A percentile compares a stretch with the other conserved stretches of the same genome.
Conservation (phyloP, 371 early-diverging fungal species). For the Basidiobolus meristosporus region DNA sequence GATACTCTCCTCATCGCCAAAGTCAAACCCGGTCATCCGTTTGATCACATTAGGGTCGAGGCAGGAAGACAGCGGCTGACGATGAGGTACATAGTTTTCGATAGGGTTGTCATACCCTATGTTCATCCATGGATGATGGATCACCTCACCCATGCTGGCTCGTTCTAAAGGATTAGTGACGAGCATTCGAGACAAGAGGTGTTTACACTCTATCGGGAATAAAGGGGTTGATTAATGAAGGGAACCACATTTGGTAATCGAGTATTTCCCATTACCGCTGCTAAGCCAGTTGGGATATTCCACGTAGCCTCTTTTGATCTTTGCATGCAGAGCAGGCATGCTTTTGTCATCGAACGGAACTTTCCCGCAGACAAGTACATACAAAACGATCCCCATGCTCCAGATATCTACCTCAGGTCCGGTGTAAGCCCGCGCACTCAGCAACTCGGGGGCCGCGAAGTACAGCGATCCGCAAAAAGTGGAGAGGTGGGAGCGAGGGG, state of each 20-base stretch:
- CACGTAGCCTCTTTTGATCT: slow-evolving; percentile 70
- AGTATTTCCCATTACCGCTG: slow-evolving; percentile 1
- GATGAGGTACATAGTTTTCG: slow-evolving; percentile 41
- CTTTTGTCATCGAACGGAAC: slow-evolving; percentile 92
- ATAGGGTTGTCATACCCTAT: slow-evolving; percentile 44
- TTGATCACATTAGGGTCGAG: slow-evolving; percentile 55
- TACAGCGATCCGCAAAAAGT: slow-evolving; percentile 95
- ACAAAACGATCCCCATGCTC: slow-evolving; percentile 90
- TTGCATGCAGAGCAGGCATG: slow-evolving; percentile 74
- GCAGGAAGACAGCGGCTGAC: slow-evolving; percentile 44
- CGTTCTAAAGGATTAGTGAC: slow-evolving; percentile 54
- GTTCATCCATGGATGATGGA: slow-evolving; percentile 74
- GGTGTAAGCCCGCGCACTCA: slow-evolving; percentile 70
- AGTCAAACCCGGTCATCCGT: slow-evolving; percentile 78
- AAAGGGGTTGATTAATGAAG: too few species aligned
- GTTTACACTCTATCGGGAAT: slow-evolving; percentile 40
- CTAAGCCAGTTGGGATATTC: slow-evolving; percentile 57
- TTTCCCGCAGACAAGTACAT: slow-evolving; percentile 81
- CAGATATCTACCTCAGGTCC: slow-evolving; percentile 95
- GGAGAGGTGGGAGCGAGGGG: slow-evolving; percentile 47
- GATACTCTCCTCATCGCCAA: slow-evolving; percentile 19
- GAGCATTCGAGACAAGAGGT: slow-evolving; percentile 60
- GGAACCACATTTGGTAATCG: too few species aligned
- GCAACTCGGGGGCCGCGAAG: slow-evolving; percentile 95
- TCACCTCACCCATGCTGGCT: slow-evolving; percentile 54